Evolutionary conservation across 495 filamentous ascomycete species (phyloP), one percentile per base, ranked within the genome.

Genomic region (Xylaria cubensis): DNA sequence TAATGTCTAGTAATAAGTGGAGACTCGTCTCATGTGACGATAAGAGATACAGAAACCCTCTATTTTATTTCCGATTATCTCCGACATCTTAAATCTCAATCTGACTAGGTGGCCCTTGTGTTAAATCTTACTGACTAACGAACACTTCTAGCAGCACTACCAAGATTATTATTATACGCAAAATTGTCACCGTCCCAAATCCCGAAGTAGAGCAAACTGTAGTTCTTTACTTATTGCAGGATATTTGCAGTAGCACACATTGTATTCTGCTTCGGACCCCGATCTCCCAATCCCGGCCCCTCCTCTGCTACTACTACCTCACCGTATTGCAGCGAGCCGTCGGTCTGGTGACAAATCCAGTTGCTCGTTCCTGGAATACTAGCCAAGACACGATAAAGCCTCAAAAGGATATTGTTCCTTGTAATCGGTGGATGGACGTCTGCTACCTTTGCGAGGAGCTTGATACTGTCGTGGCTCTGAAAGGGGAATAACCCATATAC

Each of bases 221-320:
- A 32, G 56, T 1, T 26, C 4, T 21, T 21, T 21, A 51, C 21
- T 53, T 53, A 26, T 24, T 53, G 13, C 50, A 15, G 21, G 21
- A 58, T 19, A 34, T 19, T 12, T 59, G 29, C 42, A 15, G 13
- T 48, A 48, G 46, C 5, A 4, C 36, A 61, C 10, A 9, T 61
- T 39, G 7, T 39, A 61, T 39, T 19, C 34, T 55, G 29, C 50
- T 50, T 32, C 50, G 64, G 64, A 39, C 10, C 15, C 50, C 65
- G 21, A 41, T 67, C 65, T 44, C n/a, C 48, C 48, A 41, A 56
- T 56, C 50, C 44, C 48, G 56, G 65, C 65, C 65, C 65, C 50
- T 67, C 65, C 9, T n/a, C 24, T 55, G 34, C 21, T 51, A 53
- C 64, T 29, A n/a, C n/a, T 42, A 29, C 51, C 56, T 51, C 34